Base-by-base conservation (phyloP, 352 stramenopile species). In the Thraustotheca clavata region DNA sequence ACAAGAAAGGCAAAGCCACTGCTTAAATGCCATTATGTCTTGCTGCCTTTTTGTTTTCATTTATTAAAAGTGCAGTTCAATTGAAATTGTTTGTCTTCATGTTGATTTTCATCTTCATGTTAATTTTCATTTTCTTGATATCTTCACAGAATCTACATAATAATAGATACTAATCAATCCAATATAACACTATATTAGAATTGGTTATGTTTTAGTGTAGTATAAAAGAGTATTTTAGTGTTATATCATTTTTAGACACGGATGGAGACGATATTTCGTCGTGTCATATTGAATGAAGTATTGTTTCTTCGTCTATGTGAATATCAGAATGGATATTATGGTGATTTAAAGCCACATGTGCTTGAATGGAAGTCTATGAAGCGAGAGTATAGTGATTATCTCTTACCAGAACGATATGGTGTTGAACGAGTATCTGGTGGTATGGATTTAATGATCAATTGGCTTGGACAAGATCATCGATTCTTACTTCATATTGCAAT, bases 301-400 rank as follows among this genome's bases (percentile, higher is more conserved):
- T 35, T 65, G 31, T 27, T 65, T 3, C 1, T 20, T 20, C 36
- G 36, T 40, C 41, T 65, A 9, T 26, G 22, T 8, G 7, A 11
- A 27, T 65, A 65, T 46, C 57, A 65, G 57, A 46, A 65, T n/a
- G 57, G 57, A 9, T 65, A 54, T 46, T 65, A 57, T 49, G 57
- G 57, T 9, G 57, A 65, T 33, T 46, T 65, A 20, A 39, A 36
- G 27, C 57, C 57, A 33, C 57, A 46, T 31, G 57, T 65, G 24
- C 27, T 38, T 29, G 36, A 65, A 16, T 65, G 57, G 57, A 52
- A 65, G 57, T n/a, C 38, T 2, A 55, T 65, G 57, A 24, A 35
- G 6, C 57, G 57, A 29, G 57, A 65, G 3, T 54, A 54, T 33
- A 54, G 57, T 33, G 35, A 65, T 26, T 65, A 65, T 16, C 18